Percentiles rank a stretch among this genome's conserved stretches.
Conservation (phyloP, 2,329 filamentous ascomycete genomes). For the Trichoderma citrinoviride region DNA sequence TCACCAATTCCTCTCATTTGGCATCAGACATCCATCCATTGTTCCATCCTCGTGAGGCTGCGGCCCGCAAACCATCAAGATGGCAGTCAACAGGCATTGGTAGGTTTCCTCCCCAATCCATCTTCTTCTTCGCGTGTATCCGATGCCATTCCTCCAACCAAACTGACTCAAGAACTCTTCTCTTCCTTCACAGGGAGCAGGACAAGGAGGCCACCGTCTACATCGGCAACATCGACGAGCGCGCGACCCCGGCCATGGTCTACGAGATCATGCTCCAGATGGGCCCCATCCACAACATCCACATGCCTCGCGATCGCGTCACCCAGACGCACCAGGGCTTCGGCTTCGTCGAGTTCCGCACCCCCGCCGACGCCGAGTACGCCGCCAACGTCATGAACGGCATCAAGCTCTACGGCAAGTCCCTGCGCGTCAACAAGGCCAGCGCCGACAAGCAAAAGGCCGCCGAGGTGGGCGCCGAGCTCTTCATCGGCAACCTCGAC, state of each 20-base stretch:
- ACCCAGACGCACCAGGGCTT: slow-evolving; percentile 97
- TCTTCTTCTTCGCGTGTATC: background rate
- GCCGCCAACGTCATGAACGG: slow-evolving; percentile 96
- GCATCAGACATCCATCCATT: background rate
- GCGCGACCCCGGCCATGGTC: slow-evolving; percentile 82
- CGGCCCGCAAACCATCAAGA: slow-evolving; percentile 39
- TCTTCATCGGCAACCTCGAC: slow-evolving; percentile 95
- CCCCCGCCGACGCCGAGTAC: slow-evolving; percentile 93
- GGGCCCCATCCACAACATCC: slow-evolving; percentile 95
- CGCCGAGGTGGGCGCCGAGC: slow-evolving; percentile 90
- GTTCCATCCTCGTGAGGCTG: background rate
- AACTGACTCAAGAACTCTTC: background rate
- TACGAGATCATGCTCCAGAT: slow-evolving; percentile 99
- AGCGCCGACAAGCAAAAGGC: slow-evolving; percentile 90
- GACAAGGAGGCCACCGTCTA: slow-evolving; percentile 98
- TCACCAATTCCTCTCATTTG: background rate
- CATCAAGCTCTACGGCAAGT: slow-evolving; percentile 88
- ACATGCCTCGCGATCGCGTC: slow-evolving; percentile 96
- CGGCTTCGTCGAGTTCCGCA: slow-evolving; percentile 98
- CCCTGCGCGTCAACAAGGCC: slow-evolving; percentile 93
- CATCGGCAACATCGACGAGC: slow-evolving; percentile 97
- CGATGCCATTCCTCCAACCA: background rate
- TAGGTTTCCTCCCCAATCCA: slow-evolving; percentile 38
- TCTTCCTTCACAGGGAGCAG: slow-evolving; percentile 66
- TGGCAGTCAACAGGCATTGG: slow-evolving; percentile 74